Evolutionary conservation across 148 eudicot genomes (phyloP), one percentile per base, ranked within the genome.

Genomic region (Tetragonia tetragonoides): DNA sequence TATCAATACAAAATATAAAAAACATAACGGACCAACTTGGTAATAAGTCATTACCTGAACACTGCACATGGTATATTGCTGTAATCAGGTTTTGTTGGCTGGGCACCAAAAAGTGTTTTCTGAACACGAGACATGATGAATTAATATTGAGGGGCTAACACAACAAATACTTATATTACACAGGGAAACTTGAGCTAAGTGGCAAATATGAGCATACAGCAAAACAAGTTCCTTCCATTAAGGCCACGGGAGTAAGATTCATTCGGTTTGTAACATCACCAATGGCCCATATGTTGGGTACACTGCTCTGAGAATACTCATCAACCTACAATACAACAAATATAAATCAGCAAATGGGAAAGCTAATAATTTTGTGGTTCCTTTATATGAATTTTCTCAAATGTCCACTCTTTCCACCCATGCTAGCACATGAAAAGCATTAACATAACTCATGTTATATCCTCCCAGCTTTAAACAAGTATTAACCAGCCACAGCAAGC

Each of bases 181-280:
- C n/a, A 74, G 21, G 42, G 23, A 23, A 83, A 76, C 16, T 69
- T 7, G 20, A 59, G 40, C 42, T 49, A 76, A 70, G 18, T 69
- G 62, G 38, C 28, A 61, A 28, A 44, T 21, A 64, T 70, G 74
- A 76, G 14, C 92, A 73, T 90, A 95, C 99, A 16, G 99, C 93
- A 83, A 95, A 95, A 70, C 84, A 88, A 63, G 93, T 88, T 84
- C 97, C 99, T 86, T 95, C 99, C 97, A 93, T 91, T 69, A 95
- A 88, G 65, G 99, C 99, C 75, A 95, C 97, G 24, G 99, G 99
- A 76, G 99, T 95, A 84, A 95, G 95, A 87, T 93, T 95, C 91
- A 95, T 87, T 73, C 99, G 87, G 78, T 95, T 88, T 70, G 99
- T 95, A 74, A 87, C 97, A 82, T 95, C 99, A 68, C 99, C 99